These are phyloP conservation scores for Omphalotus guepiniiformis DNA, from an alignment of 768 basidiomycete genomes.

Conservation along the genomic window DNA sequence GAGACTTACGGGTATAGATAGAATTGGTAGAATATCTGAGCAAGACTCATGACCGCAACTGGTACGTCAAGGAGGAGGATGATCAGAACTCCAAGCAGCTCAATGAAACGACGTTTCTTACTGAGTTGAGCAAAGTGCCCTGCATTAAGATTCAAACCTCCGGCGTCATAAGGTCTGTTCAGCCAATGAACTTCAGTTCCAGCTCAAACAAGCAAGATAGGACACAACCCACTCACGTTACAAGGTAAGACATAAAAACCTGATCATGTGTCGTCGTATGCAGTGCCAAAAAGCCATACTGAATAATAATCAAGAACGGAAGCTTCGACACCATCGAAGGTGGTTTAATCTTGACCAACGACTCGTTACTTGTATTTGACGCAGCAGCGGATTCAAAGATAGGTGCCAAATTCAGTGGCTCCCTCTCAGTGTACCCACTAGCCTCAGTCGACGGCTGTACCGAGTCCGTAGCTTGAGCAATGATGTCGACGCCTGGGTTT, in stretches of 20 bases:
- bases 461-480: too few species aligned
- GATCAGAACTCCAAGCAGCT: not conserved
- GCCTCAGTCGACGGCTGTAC: too few species aligned
- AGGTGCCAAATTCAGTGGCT: too few species aligned
- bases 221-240: slow-evolving; percentile 55
- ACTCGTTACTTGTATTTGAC: too few species aligned
- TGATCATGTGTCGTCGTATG: slow-evolving; percentile 91
- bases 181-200: slow-evolving; percentile 12
- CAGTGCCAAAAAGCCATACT: slow-evolving; percentile 85
- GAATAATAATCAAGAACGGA: slow-evolving; percentile 80
- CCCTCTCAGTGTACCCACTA: too few species aligned
- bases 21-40: slow-evolving; percentile 82
- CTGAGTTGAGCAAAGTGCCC: slow-evolving; percentile 91
- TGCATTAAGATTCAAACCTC: slow-evolving; percentile 87
- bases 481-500: too few species aligned
- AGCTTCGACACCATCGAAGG: slow-evolving; percentile 69
- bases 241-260: slow-evolving; percentile 86
- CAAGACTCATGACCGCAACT: slow-evolving; percentile 7
- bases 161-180: slow-evolving; percentile 78
- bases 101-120: slow-evolving; percentile 27
- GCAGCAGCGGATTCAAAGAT: too few species aligned
- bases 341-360: too few species aligned
- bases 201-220: not conserved
- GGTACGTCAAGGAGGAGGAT: too few species aligned
- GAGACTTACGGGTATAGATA: slow-evolving; percentile 78